Conservation (phyloP, 2,329 filamentous ascomycete genomes). For the Sporothrix humicola region DNA sequence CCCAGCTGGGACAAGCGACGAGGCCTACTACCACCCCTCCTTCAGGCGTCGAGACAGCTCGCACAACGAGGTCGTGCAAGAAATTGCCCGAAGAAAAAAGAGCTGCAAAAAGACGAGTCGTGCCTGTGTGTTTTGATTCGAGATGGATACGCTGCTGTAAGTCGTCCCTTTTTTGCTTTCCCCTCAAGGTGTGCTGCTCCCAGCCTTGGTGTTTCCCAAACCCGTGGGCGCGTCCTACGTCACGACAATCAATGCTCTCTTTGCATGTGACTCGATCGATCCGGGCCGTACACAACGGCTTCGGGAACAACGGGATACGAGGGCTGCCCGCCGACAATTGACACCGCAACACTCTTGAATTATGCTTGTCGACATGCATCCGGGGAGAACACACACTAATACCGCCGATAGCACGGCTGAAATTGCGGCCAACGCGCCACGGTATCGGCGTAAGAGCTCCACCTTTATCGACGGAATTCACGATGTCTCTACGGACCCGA, state of each 20-base stretch:
- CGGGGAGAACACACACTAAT: background rate
- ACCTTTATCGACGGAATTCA: slow-evolving; percentile 98
- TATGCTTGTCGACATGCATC: background rate
- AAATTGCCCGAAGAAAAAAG: slow-evolving; percentile 1
- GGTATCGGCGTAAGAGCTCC: slow-evolving; percentile 89
- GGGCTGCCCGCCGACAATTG: background rate
- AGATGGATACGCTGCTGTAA: slow-evolving; percentile 35
- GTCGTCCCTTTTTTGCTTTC: slow-evolving; percentile 9
- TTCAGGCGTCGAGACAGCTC: slow-evolving; percentile 21
- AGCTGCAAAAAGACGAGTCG: background rate
- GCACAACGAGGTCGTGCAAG: background rate
- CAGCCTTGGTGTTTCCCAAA: background rate
- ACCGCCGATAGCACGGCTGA: slow-evolving; percentile 73
- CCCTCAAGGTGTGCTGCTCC: background rate
- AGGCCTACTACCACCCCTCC: slow-evolving; percentile 17
- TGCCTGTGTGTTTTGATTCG: background rate
- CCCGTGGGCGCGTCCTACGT: slow-evolving; percentile 6
- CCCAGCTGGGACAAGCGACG: background rate
- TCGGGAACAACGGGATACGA: background rate
- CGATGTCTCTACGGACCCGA: slow-evolving; percentile 78
- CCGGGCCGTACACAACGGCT: background rate
- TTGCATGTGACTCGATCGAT: slow-evolving; percentile 13
- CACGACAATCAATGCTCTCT: background rate
- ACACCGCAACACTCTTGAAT: background rate
- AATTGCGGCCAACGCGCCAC: slow-evolving; percentile 86